phyloP scores from a whole-genome alignment of 371 early-diverging fungal species.

The Rhizopus sp. region DNA sequence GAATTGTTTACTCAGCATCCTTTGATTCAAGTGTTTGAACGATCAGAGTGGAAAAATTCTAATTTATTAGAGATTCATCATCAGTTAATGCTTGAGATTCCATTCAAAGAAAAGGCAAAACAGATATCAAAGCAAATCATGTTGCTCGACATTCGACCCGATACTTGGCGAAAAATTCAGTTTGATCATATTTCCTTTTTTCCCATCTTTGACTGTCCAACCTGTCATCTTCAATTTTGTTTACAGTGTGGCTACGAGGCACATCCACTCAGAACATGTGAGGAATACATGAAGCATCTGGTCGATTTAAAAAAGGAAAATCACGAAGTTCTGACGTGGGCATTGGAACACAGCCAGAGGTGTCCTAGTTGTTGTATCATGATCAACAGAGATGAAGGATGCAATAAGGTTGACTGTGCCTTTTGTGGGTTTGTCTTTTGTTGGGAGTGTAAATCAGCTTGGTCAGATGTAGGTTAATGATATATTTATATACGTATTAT shows the following conservation, averaged over 20 bases:
- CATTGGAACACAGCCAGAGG: slow-evolving; percentile 45
- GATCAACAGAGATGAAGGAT: slow-evolving; percentile 74
- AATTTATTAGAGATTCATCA: slow-evolving; percentile 31
- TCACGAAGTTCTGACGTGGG: slow-evolving; percentile 52
- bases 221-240: slow-evolving; percentile 50
- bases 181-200: slow-evolving; percentile 65
- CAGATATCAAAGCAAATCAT: slow-evolving; percentile 45
- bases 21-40: slow-evolving; percentile 20
- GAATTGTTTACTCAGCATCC: slow-evolving; percentile 2
- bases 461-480: slow-evolving; percentile 25
- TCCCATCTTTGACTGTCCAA: slow-evolving; percentile 46
- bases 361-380: slow-evolving; percentile 70
- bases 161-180: slow-evolving; percentile 68
- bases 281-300: slow-evolving; percentile 45
- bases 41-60: slow-evolving; percentile 32
- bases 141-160: slow-evolving; percentile 60
- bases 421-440: slow-evolving; percentile 70
- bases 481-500: background rate
- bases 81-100: slow-evolving; percentile 12
- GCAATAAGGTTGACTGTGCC: slow-evolving; percentile 73
- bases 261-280: slow-evolving; percentile 53
- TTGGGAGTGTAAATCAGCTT: slow-evolving; percentile 48
- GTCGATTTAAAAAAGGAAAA: slow-evolving; percentile 27
- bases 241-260: slow-evolving; percentile 60
- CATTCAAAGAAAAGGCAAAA: background rate